Conservation (phyloP, 164 flowering plant species). For the Tinospora cordifolia region DNA sequence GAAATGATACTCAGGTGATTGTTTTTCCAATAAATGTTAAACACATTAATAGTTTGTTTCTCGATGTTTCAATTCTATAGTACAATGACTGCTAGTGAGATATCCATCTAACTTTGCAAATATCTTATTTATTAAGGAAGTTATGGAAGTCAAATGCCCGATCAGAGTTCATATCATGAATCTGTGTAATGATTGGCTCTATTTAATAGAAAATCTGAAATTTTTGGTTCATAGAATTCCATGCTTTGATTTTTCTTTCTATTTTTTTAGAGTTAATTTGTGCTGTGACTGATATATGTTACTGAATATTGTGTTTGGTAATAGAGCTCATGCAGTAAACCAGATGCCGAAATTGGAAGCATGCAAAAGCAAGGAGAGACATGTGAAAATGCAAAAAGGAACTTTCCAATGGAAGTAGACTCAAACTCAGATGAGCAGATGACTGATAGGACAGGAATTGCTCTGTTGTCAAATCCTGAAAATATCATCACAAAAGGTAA, state of each 20-base stretch:
- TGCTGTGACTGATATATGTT: neutral
- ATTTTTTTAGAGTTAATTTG: neutral
- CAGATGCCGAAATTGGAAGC: constrained; percentile 28
- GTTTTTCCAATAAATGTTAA: neutral
- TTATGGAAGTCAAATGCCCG: neutral
- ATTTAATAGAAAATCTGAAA: neutral
- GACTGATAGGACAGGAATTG: constrained; percentile 1
- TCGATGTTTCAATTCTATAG: neutral
- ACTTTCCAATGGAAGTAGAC: constrained; percentile 5
- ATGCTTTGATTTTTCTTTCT: neutral
- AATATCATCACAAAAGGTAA: constrained; percentile 17
- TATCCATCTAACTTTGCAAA: neutral
- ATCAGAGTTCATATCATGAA: neutral
- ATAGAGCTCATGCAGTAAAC: constrained; percentile 36
- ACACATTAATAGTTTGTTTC: neutral
- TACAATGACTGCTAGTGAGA: neutral
- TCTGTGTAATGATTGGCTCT: neutral
- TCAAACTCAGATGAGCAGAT: constrained; percentile 11
- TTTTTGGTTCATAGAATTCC: neutral
- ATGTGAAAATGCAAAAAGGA: constrained; percentile 17
- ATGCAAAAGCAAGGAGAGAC: constrained; percentile 22
- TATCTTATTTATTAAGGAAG: neutral
- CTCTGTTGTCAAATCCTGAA: constrained; percentile 10
- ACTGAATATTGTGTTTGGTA: constrained; percentile 18
- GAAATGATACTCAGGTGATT: constrained; percentile 34